These are phyloP conservation scores for Isabelozyma gotoi DNA, from an alignment of 805 yeast species.

Conservation along the genomic window DNA sequence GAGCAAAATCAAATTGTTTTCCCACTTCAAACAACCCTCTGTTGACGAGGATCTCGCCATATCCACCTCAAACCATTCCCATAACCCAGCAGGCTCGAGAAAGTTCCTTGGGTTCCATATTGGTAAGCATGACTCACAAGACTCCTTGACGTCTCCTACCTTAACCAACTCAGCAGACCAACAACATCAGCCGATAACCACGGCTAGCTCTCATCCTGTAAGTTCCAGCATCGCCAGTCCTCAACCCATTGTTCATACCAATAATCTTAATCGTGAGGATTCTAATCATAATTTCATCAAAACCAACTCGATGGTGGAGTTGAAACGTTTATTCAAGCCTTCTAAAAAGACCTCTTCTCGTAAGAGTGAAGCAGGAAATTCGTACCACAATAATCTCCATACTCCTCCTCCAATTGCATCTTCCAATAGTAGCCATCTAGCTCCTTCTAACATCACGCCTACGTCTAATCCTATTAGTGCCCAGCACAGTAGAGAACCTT, in stretches of 20 bases:
- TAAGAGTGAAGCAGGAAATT: constrained; percentile 10
- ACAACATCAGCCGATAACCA: constrained; percentile 6
- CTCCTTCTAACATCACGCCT: constrained; percentile 1
- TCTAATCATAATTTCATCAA: constrained; percentile 32
- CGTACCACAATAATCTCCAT: constrained; percentile 23
- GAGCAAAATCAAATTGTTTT: constrained; percentile 41
- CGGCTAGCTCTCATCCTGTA: constrained; percentile 4
- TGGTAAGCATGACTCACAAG: constrained; percentile 41
- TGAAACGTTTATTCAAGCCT: constrained; percentile 72
- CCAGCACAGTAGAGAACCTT: constrained; percentile 28
- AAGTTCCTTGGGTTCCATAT: constrained; percentile 42
- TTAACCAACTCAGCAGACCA: constrained; percentile 32
- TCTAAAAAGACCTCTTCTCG: constrained; percentile 30
- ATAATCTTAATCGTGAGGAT: constrained; percentile 17
- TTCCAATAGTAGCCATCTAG: neutral
- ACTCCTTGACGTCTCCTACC: constrained; percentile 34
- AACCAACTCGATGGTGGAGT: constrained; percentile 62
- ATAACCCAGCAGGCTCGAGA: constrained; percentile 9
- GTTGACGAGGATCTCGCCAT: constrained; percentile 25
- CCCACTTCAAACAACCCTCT: constrained; percentile 33
- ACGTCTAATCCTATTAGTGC: constrained; percentile 4
- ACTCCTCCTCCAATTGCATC: constrained; percentile 30
- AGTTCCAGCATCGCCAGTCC: neutral
- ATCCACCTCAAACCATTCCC: constrained; percentile 31
- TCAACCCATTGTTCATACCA: neutral